A percentile compares a stretch with the other conserved stretches of the same genome.
Conservation (phyloP, 1,139 yeast genomes). For the Yamadazyma sp. region DNA sequence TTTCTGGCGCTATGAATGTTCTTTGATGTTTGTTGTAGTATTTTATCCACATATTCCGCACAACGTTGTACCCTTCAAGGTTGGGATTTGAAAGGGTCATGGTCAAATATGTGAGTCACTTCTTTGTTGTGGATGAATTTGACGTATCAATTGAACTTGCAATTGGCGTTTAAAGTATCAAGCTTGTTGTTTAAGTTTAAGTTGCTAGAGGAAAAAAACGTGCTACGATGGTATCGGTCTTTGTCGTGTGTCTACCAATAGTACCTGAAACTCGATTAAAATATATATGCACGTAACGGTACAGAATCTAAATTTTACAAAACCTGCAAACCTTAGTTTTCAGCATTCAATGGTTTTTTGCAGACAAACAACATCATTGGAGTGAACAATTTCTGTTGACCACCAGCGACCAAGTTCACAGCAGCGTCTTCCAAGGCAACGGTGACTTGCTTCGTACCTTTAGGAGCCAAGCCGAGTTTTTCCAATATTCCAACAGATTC, state of each 20-base stretch:
- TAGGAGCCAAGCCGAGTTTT: constrained; percentile 84
- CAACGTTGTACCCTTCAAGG: constrained; percentile 52
- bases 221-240: background rate
- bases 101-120: background rate
- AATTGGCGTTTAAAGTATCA: too few species aligned
- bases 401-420: constrained; percentile 91
- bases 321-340: background rate
- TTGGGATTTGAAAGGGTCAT: constrained; percentile 40
- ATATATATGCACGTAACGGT: too few species aligned
- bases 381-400: constrained; percentile 81
- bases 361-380: constrained; percentile 95
- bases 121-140: constrained; percentile 1
- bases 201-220: background rate
- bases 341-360: constrained; percentile 58
- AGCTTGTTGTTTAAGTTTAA: too few species aligned
- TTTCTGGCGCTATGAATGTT: constrained; percentile 44
- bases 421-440: constrained; percentile 96
- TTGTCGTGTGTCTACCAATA: too few species aligned
- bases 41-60: constrained; percentile 44
- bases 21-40: constrained; percentile 46
- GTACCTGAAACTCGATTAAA: too few species aligned
- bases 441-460: constrained; percentile 90
- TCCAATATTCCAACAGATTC: constrained; percentile 79
- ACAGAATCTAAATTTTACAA: too few species aligned
- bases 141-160: too few species aligned